Conservation (phyloP, 495 filamentous ascomycete species). For the Jackrogersella minutella region DNA sequence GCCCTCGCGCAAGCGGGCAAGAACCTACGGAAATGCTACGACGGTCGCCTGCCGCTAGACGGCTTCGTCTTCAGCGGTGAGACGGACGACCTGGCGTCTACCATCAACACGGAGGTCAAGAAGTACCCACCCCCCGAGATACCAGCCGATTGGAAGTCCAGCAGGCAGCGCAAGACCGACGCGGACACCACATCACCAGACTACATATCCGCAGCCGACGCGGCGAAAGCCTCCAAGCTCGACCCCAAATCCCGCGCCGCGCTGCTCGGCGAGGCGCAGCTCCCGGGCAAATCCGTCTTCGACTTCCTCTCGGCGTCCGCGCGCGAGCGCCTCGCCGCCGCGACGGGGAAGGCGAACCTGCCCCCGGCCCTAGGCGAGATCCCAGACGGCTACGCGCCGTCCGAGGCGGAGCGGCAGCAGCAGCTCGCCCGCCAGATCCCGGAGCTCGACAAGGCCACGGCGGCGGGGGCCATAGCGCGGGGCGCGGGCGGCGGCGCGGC, state of each 20-base stretch:
- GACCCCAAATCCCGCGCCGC: constrained; percentile 82
- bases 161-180: constrained; percentile 58
- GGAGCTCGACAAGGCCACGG: constrained; percentile 74
- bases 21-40: constrained; percentile 81
- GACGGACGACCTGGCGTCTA: constrained; percentile 59
- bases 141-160: constrained; percentile 78
- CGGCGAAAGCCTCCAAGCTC: constrained; percentile 76
- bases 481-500: constrained; percentile 80
- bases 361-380: constrained; percentile 80
- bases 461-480: constrained; percentile 76
- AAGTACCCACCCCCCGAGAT: constrained; percentile 79
- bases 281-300: constrained; percentile 95
- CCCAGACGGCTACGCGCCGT: constrained; percentile 67
- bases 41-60: constrained; percentile 84
- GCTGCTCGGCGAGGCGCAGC: constrained; percentile 79
- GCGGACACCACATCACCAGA: constrained; percentile 36
- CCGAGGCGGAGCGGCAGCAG: constrained; percentile 64
- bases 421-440: constrained; percentile 72
- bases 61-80: constrained; percentile 79
- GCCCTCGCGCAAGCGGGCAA: constrained; percentile 62
- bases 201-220: constrained; percentile 76
- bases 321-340: constrained; percentile 76
- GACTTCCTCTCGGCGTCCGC: constrained; percentile 87
- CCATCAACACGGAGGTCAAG: constrained; percentile 64
- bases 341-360: constrained; percentile 77